These are phyloP conservation scores for Saccharomyces uvarum DNA, from an alignment of 1,139 yeast species.

Conservation along the genomic window DNA sequence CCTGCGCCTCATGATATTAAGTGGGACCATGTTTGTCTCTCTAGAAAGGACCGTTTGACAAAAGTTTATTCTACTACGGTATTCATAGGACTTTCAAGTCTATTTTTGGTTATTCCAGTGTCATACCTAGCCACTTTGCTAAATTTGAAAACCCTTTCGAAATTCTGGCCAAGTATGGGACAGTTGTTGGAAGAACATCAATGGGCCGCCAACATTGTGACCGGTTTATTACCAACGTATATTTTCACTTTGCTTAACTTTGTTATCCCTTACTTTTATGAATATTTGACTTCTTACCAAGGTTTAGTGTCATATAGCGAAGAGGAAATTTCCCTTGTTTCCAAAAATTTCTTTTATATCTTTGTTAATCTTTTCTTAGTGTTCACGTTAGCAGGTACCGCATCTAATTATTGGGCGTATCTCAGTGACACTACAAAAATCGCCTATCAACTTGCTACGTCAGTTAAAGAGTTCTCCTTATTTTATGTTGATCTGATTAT, in stretches of 20 bases:
- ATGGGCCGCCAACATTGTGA: conserved; percentile 65
- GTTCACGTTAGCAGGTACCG: conserved; percentile 74
- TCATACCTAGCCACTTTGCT: conserved; percentile 66
- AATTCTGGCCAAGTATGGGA: conserved; percentile 69
- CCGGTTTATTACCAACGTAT: conserved; percentile 70
- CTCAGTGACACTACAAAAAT: conserved; percentile 68
- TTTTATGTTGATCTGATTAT: conserved; percentile 69
- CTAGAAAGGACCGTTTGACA: conserved; percentile 46
- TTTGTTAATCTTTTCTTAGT: conserved; percentile 72
- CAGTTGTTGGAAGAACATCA: conserved; percentile 48
- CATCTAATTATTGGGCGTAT: conserved; percentile 68
- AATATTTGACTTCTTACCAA: conserved; percentile 57
- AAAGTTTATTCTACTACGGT: conserved; percentile 56
- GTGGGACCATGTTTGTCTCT: conserved; percentile 64
- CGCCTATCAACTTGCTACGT: conserved; percentile 65
- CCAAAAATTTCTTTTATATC: conserved; percentile 70
- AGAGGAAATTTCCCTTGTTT: conserved; percentile 64
- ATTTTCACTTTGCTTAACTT: conserved; percentile 62
- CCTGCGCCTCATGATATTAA: conserved; percentile 78
- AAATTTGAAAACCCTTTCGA: conserved; percentile 61
- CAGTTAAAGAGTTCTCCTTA: conserved; percentile 58
- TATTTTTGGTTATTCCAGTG: conserved; percentile 61
- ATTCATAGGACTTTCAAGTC: conserved; percentile 53
- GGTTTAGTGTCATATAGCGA: conserved; percentile 72
- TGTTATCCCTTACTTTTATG: conserved; percentile 60